Base-by-base conservation (phyloP, 1,284 basidiomycete genomes). In the Ustanciosporium gigantosporum region DNA sequence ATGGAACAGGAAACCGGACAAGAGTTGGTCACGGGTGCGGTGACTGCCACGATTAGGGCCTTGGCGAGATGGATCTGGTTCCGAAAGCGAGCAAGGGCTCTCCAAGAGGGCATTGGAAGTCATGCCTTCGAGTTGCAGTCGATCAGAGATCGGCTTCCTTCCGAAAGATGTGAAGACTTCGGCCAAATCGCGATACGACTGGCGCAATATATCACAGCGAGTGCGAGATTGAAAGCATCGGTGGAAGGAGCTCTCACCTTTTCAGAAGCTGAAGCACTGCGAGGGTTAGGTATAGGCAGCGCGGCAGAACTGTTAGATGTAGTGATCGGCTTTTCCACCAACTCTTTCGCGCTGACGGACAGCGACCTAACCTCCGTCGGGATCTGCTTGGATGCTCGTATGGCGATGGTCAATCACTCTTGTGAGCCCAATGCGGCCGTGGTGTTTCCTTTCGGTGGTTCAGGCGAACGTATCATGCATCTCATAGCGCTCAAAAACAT, bases 341-440 rank as follows among this genome's bases (percentile, higher is more conserved):
- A 96, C 75, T 87, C 91, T 0, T 90, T 95, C 74, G 88, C 91
- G 0, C 81, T 94, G 11, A 86, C 89, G 0, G 66, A 70, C 29
- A 48, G 66, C 24, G 66, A 74, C 25, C 43, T 74, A 3, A 84
- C 87, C 0, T 85, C 88, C 0, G 82, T 96, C 34, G 93, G 93
- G 14, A 85, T 87, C 2, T 85, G 86, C 23, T 82, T 93, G 21
- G 88, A 89, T 0, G 90, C 91, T 0, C 67, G 84, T 0, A 81
- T 87, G 9, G 91, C 92, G 0, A 82, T 96, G 24, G 83, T 89
- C 64, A 97, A 96, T 70, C 93, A 97, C 74, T 89, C 90, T 0
- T 97, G 93, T 72, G 83, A 84, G 19, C 92, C 93, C 0, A 94
- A 95, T 66, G 90, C 88, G 0, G 89, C 88, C 21, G 84, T 93